A percentile compares a stretch with the other conserved stretches of the same genome.
phyloP scores from a whole-genome alignment of 768 basidiomycete species.

The Chalciporus piperatus region DNA sequence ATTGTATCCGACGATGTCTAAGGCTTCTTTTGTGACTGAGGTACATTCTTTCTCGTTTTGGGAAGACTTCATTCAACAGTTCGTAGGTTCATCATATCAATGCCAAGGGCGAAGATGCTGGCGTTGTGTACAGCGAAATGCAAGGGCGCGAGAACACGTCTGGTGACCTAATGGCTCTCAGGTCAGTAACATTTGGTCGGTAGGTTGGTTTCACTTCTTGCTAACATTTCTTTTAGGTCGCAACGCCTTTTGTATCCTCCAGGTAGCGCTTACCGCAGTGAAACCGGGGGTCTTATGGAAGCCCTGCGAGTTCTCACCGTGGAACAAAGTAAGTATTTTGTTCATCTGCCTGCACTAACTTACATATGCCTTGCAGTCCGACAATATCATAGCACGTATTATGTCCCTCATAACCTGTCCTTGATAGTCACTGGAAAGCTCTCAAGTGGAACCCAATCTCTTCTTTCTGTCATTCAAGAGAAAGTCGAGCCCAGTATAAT shows the following conservation, averaged over 20 bases:
- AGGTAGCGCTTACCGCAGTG: slow-evolving; percentile 88
- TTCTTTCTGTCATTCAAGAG: slow-evolving; percentile 79
- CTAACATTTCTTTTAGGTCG: slow-evolving; percentile 41
- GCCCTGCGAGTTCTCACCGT: slow-evolving; percentile 81
- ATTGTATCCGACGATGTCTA: slow-evolving; percentile 90
- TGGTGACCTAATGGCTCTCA: slow-evolving; percentile 83
- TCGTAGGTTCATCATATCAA: slow-evolving; percentile 91
- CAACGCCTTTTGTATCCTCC: slow-evolving; percentile 80
- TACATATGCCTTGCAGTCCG: slow-evolving; percentile 57
- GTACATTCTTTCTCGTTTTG: slow-evolving; percentile 27
- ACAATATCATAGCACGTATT: slow-evolving; percentile 83
- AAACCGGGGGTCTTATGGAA: slow-evolving; percentile 96
- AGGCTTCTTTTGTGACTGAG: slow-evolving; percentile 75
- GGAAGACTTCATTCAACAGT: slow-evolving; percentile 4
- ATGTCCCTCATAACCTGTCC: slow-evolving; percentile 91
- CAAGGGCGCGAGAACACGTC: slow-evolving; percentile 93
- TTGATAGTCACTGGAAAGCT: slow-evolving; percentile 89
- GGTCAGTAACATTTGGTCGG: slow-evolving; percentile 45
- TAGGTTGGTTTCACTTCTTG: not conserved
- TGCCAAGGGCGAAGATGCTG: slow-evolving; percentile 84
- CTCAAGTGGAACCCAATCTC: slow-evolving; percentile 66
- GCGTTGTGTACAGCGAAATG: slow-evolving; percentile 98
- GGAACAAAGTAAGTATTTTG: slow-evolving; percentile 68
- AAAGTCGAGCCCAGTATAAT: slow-evolving; percentile 82
- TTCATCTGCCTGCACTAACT: slow-evolving; percentile 11